A percentile compares a stretch with the other conserved stretches of the same genome.
phyloP scores from a whole-genome alignment of 2,329 filamentous ascomycete genomes.

The Fusarium proliferatum region DNA sequence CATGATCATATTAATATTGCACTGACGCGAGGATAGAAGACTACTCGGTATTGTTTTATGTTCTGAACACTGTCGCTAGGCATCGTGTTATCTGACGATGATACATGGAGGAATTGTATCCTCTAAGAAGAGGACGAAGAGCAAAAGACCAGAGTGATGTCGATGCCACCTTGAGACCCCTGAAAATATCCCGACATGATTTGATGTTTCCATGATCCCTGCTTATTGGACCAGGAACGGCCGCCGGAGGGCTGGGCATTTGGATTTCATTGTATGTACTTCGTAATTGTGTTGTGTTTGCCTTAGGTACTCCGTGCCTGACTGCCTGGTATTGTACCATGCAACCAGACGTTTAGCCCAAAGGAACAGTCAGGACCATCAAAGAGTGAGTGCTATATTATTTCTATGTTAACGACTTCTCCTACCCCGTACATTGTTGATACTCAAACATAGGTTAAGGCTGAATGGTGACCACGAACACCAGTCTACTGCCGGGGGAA shows the following conservation, averaged over 20 bases:
- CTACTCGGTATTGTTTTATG: constrained; percentile 14
- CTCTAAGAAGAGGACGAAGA: constrained; percentile 11
- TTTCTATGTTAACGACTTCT: neutral
- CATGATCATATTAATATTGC: neutral
- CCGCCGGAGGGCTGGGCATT: constrained; percentile 5
- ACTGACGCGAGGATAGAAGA: constrained; percentile 1
- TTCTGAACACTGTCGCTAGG: neutral
- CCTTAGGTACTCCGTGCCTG: neutral
- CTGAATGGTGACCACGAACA: neutral
- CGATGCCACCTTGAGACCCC: constrained; percentile 13
- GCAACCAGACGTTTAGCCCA: neutral
- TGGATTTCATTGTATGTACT: neutral
- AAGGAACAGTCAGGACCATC: neutral
- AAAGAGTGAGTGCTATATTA: neutral
- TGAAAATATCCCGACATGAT: constrained; percentile 15
- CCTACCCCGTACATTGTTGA: neutral
- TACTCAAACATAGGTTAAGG: neutral
- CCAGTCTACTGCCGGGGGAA: neutral
- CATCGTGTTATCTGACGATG: neutral
- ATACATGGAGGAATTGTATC: constrained; percentile 20
- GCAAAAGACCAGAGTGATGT: neutral
- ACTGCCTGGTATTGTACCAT: neutral
- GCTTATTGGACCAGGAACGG: constrained; percentile 10
- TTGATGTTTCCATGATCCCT: constrained; percentile 7
- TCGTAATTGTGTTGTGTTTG: neutral